Base-by-base conservation (phyloP, 129 eudicot genomes). In the Pulicaria dysenterica region DNA sequence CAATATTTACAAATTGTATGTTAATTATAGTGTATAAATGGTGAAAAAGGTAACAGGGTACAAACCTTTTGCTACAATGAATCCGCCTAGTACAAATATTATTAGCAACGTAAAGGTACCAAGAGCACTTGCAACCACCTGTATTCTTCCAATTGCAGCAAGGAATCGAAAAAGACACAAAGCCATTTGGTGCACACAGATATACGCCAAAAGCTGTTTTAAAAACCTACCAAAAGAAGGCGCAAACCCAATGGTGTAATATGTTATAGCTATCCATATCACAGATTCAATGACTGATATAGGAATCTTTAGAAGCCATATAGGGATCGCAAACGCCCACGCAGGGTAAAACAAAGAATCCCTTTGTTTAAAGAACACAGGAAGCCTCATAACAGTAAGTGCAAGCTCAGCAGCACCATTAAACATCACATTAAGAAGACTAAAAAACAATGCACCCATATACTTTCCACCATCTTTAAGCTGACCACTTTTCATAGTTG, bases 321-420 rank as follows among this genome's bases (percentile, higher is more conserved):
- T 83, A 1, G 96, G 96, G 46, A 90, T 7, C 4, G 85, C 92
- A 47, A 87, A 90, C 5, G 96, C 96, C 96, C 96, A 90, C 2
- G 91, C 84, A 0, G 96, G 94, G 68, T 83, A 90, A 77, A 87
- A 90, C 78, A 90, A 65, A 14, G 90, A 85, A 80, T 85, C 96
- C 76, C 91, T 81, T 64, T 90, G 94, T 58, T 87, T 87, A 49
- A 67, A 87, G 65, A 87, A 90, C 39, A 90, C 91, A 0, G 95
- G 95, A 64, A 87, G 83, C 69, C 96, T 83, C 50, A 90, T 44
- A 59, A 81, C 63, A 0, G 93, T 91, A 74, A 93, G 57, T 1
- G 85, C 86, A 11, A 94, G 74, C 70, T 85, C 98, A 8, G 86
- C 91, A 40, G 85, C 49, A 5, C 98, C 97, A 19, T 82, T 87